These are phyloP conservation scores for Nelumbo lutea DNA, from an alignment of 164 flowering plant species.

Conservation along the genomic window DNA sequence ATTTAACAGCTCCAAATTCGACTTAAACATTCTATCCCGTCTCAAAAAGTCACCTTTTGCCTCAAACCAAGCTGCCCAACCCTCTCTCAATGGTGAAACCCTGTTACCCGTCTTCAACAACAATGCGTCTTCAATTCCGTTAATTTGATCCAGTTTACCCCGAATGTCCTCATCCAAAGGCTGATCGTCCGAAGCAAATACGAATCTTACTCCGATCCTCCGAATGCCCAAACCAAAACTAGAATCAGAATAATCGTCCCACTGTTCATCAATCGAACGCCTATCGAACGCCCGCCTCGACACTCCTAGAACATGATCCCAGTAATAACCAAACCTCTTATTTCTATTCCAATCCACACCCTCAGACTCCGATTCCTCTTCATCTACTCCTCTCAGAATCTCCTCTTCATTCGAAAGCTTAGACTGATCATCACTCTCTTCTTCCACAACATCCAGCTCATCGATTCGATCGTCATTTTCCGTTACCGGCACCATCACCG, in stretches of 20 bases:
- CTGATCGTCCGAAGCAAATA: constrained; percentile 78
- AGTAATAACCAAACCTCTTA: constrained; percentile 41
- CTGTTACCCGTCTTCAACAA: constrained; percentile 47
- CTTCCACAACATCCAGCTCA: constrained; percentile 56
- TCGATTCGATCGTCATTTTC: constrained; percentile 63
- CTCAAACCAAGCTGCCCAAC: constrained; percentile 96
- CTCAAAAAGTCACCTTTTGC: constrained; percentile 74
- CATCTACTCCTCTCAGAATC: constrained; percentile 31
- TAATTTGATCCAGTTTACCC: constrained; percentile 46
- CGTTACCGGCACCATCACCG: constrained; percentile 1
- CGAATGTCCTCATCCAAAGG: constrained; percentile 66
- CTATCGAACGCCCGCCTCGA: constrained; percentile 49
- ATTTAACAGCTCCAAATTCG: constrained; percentile 73
- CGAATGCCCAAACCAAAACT: constrained; percentile 12
- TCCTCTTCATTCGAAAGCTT: constrained; percentile 26
- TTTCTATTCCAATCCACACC: background rate
- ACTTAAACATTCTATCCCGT: constrained; percentile 80
- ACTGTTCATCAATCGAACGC: constrained; percentile 47
- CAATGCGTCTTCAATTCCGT: constrained; percentile 67
- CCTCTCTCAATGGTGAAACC: constrained; percentile 66
- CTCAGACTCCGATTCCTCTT: constrained; percentile 18
- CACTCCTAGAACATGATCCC: constrained; percentile 59
- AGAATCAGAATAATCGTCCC: constrained; percentile 48
- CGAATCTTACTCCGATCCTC: constrained; percentile 36
- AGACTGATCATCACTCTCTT: constrained; percentile 24